These are phyloP conservation scores for Cryptococcus maquisensis DNA, from an alignment of 1,284 basidiomycete genomes.

Conservation along the genomic window DNA sequence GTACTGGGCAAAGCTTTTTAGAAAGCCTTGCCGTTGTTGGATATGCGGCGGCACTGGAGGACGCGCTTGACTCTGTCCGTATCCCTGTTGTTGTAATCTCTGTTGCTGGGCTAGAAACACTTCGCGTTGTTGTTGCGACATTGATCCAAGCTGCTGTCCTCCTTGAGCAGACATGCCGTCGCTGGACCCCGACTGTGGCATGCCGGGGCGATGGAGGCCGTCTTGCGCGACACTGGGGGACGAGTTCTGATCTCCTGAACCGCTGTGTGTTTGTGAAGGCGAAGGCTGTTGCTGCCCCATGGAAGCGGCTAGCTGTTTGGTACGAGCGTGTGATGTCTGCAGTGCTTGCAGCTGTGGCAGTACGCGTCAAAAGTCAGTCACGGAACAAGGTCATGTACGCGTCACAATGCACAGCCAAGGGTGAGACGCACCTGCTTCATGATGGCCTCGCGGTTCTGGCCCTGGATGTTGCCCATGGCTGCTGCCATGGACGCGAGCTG, in stretches of 20 bases:
- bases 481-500: slow-evolving; percentile 15
- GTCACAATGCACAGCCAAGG: neutral
- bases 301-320: slow-evolving; percentile 12
- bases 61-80: neutral
- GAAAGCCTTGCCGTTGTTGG: slow-evolving; percentile 28
- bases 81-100: slow-evolving; percentile 4
- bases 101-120: neutral
- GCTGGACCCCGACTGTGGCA: neutral
- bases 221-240: neutral
- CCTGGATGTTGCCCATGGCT: slow-evolving; percentile 12
- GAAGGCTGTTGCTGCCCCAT: slow-evolving; percentile 2
- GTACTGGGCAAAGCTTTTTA: slow-evolving; percentile 27
- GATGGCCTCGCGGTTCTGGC: slow-evolving; percentile 35
- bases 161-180: neutral
- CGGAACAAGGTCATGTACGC: neutral
- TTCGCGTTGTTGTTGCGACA: slow-evolving; percentile 16
- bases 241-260: neutral
- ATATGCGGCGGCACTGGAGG: slow-evolving; percentile 7
- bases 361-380: neutral
- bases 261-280: neutral
- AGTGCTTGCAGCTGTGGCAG: slow-evolving; percentile 30
- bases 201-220: neutral
- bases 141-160: neutral
- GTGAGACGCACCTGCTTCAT: slow-evolving; percentile 38
- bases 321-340: slow-evolving; percentile 26